Evolutionary conservation across 345 rosid genomes (phyloP).

Genomic region (Rhodomyrtus tomentosa): DNA sequence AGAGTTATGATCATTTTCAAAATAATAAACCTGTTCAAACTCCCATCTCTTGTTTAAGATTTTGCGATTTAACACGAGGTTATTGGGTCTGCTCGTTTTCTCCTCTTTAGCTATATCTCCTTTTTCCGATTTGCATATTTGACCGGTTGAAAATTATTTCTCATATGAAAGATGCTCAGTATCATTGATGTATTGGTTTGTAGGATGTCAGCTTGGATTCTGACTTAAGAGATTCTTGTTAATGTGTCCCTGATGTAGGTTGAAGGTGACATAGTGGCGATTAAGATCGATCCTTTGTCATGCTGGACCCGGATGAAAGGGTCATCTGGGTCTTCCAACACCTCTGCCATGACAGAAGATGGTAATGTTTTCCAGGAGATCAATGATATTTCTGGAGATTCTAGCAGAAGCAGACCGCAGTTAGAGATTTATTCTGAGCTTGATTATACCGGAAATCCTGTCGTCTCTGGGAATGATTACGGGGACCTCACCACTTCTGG

Average conservation of each 20-base stretch:
- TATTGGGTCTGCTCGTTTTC: neutral
- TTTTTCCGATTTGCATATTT: neutral
- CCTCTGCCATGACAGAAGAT: conserved; percentile 18
- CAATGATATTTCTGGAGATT: conserved; percentile 7
- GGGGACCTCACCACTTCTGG: conserved; percentile 6
- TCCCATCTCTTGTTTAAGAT: neutral
- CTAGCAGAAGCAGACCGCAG: conserved; percentile 19
- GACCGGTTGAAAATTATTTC: neutral
- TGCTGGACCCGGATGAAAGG: conserved; percentile 86
- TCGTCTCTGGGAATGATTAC: conserved; percentile 3
- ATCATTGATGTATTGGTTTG: neutral
- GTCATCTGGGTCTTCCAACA: conserved; percentile 24
- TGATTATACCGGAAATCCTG: conserved; percentile 3
- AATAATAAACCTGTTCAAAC: neutral
- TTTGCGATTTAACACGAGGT: neutral
- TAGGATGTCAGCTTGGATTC: neutral
- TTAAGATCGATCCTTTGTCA: conserved; percentile 53
- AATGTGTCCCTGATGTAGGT: conserved; percentile 28
- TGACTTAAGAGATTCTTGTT: neutral
- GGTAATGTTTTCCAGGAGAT: conserved; percentile 11
- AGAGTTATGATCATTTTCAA: neutral
- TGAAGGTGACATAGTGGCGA: conserved; percentile 65
- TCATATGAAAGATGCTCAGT: neutral
- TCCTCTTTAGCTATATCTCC: neutral
- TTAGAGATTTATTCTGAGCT: conserved; percentile 12